Conservation (phyloP, 257 asterid species). For the Jasminum sambac region DNA sequence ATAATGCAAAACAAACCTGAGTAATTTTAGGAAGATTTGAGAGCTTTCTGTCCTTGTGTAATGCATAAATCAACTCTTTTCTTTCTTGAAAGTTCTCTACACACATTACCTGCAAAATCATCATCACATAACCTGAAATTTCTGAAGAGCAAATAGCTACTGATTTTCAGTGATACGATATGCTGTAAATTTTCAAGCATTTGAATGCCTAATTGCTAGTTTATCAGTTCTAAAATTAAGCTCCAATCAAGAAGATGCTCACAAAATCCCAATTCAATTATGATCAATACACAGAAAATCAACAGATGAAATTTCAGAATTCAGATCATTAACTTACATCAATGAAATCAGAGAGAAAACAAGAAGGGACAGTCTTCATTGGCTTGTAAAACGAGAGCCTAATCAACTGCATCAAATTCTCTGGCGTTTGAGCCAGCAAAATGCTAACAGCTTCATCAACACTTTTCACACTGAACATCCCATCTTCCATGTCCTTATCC, state of each 20-base stretch:
- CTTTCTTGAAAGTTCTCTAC: conserved; percentile 65
- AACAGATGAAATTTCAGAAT: not conserved
- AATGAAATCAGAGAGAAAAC: conserved; percentile 68
- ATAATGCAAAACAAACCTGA: conserved; percentile 44
- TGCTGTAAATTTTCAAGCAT: not conserved
- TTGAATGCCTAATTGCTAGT: not conserved
- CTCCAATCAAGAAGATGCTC: not conserved
- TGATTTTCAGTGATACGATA: too few relatives aligned
- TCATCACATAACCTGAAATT: too few relatives aligned
- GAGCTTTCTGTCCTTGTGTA: conserved; percentile 63
- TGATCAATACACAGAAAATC: not conserved
- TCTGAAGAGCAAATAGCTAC: too few relatives aligned
- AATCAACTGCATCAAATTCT: conserved; percentile 58
- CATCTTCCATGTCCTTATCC: conserved; percentile 76
- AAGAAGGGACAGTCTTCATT: conserved; percentile 61
- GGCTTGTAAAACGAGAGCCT: conserved; percentile 63
- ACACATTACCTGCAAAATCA: conserved; percentile 65
- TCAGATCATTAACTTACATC: conserved; percentile 48
- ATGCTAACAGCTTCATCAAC: conserved; percentile 65
- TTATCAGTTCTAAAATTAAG: not conserved
- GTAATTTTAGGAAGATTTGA: conserved; percentile 68
- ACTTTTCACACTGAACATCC: conserved; percentile 67
- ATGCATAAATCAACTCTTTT: conserved; percentile 64
- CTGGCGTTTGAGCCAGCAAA: conserved; percentile 70
- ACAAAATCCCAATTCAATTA: not conserved